Percentiles rank a stretch among this genome's conserved stretches.
These are phyloP conservation scores for Didymella arachidicola DNA, from an alignment of 2,329 filamentous ascomycete genomes.

Conservation along the genomic window DNA sequence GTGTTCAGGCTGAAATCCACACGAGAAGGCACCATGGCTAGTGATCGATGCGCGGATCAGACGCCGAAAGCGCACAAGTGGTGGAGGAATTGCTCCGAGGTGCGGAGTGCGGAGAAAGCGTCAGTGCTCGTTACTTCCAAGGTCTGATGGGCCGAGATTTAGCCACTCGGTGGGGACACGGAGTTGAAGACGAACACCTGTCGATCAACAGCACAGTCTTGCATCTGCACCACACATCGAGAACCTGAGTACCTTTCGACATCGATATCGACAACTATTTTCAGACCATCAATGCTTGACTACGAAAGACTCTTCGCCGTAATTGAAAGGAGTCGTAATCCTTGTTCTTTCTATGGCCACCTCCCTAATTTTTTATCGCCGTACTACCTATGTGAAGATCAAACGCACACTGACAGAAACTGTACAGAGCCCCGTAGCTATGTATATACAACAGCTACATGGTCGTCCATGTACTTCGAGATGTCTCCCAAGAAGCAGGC, in stretches of 20 bases:
- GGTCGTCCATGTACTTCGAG: slow-evolving; percentile 41
- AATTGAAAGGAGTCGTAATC: too few species aligned
- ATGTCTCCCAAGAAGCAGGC: slow-evolving; percentile 68
- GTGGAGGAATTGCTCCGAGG: slow-evolving; percentile 3
- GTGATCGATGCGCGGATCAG: not conserved
- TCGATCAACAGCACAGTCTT: not conserved
- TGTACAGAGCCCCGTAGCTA: too few species aligned
- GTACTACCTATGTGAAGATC: too few species aligned
- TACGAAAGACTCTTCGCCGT: too few species aligned
- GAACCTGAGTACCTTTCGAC: not conserved
- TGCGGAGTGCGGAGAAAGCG: slow-evolving; percentile 3
- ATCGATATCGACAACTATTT: too few species aligned
- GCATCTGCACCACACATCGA: not conserved
- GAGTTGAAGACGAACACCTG: not conserved
- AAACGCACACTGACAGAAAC: too few species aligned
- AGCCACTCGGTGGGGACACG: not conserved
- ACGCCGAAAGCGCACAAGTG: not conserved
- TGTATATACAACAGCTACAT: slow-evolving; percentile 24
- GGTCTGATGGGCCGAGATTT: not conserved
- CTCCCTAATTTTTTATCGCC: too few species aligned
- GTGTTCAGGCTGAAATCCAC: slow-evolving; percentile 4
- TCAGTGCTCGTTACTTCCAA: not conserved
- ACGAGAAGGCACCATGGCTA: not conserved
- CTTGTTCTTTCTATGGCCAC: too few species aligned
- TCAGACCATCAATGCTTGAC: too few species aligned